Evolutionary conservation across 1,284 basidiomycete genomes (phyloP).

Genomic region (Apiotrichum mycotoxinovorans): DNA sequence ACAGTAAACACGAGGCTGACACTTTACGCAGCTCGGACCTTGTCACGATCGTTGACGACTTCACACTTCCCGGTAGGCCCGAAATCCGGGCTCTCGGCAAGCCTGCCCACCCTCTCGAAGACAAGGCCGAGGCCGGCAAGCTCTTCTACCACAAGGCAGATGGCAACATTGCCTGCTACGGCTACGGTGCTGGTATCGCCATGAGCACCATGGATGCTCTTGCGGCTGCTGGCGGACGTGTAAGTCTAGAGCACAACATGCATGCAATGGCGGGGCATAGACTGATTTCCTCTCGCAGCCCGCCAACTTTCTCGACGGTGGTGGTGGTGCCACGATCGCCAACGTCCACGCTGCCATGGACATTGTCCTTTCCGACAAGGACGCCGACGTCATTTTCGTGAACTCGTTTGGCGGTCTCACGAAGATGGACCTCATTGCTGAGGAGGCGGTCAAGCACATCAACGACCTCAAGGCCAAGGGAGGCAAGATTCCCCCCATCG

Average conservation of each 20-base stretch:
- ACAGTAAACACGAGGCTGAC: neutral
- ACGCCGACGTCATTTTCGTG: conserved; percentile 27
- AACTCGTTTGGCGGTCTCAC: conserved; percentile 32
- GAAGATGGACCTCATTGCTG: conserved; percentile 27
- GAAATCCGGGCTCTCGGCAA: neutral
- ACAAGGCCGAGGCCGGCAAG: conserved; percentile 12
- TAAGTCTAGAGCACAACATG: neutral
- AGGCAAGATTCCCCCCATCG: conserved; percentile 14
- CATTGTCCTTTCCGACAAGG: conserved; percentile 20
- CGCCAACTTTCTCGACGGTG: conserved; percentile 32
- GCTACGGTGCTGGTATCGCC: conserved; percentile 25
- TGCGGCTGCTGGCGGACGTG: conserved; percentile 18
- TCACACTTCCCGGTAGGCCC: conserved; percentile 3
- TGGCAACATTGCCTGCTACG: conserved; percentile 23
- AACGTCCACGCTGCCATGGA: conserved; percentile 27
- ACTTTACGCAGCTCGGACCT: neutral
- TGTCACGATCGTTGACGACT: conserved; percentile 10
- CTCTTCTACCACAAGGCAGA: conserved; percentile 24
- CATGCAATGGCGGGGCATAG: no score
- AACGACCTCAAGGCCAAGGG: conserved; percentile 7
- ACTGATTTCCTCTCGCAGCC: conserved; percentile 8
- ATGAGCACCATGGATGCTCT: conserved; percentile 30
- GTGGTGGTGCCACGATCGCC: conserved; percentile 29
- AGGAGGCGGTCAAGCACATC: conserved; percentile 12
- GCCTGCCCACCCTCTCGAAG: conserved; percentile 14